These are phyloP conservation scores for Datura wrightii DNA, from an alignment of 257 asterid species.

Conservation along the genomic window DNA sequence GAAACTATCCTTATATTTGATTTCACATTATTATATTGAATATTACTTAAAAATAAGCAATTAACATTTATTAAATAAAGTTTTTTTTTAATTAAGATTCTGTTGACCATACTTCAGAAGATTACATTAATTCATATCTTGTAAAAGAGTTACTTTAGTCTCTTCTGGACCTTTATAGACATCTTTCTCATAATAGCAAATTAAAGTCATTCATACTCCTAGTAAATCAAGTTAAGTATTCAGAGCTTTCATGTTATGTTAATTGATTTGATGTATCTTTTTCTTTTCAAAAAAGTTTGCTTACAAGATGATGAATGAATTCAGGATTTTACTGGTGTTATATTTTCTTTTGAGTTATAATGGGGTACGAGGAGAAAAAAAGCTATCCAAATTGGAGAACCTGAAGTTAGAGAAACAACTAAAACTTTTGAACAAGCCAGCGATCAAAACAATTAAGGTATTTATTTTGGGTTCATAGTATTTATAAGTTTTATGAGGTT, in stretches of 20 bases:
- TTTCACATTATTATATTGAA: not conserved
- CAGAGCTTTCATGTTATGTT: no score
- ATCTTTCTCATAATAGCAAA: not conserved
- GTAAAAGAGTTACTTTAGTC: no score
- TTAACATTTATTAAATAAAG: not conserved
- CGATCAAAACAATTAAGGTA: not conserved
- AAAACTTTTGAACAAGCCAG: not conserved
- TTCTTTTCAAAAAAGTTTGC: no score
- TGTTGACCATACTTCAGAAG: not conserved
- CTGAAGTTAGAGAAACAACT: not conserved
- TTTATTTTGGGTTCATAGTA: not conserved
- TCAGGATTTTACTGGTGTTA: not conserved
- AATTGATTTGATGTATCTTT: no score
- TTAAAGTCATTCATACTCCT: not conserved
- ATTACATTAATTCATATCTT: not conserved
- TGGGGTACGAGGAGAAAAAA: not conserved
- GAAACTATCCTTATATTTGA: no score
- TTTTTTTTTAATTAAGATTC: not conserved
- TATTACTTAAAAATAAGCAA: not conserved
- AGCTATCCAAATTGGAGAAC: not conserved
- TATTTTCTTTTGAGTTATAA: not conserved
- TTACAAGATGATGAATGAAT: not conserved
- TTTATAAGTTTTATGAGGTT: not conserved
- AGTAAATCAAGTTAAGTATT: not conserved
- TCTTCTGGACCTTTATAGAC: not conserved